Conservation (phyloP, 2,329 filamentous ascomycete species). For the Pestalotiopsis sp. region DNA sequence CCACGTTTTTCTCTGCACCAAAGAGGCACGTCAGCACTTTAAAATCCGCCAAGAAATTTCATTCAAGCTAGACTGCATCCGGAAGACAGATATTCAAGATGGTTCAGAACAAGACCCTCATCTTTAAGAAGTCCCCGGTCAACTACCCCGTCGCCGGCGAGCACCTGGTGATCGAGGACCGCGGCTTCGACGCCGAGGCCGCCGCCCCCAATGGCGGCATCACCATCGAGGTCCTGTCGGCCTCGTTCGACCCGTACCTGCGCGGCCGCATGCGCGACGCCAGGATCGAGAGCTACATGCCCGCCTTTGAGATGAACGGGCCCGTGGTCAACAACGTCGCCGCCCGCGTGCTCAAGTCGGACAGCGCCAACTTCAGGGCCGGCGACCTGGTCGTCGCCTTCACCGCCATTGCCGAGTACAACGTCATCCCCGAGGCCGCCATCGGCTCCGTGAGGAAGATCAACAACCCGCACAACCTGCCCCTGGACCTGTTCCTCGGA, state of each 20-base stretch:
- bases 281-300: constrained; percentile 61
- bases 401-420: constrained; percentile 65
- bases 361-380: constrained; percentile 58
- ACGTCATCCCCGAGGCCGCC: constrained; percentile 46
- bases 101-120: constrained; percentile 67
- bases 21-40: constrained; percentile 1
- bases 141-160: constrained; percentile 68
- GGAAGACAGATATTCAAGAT: constrained; percentile 23
- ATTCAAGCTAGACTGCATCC: constrained; percentile 54
- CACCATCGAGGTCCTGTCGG: constrained; percentile 65
- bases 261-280: constrained; percentile 68
- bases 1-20: background rate
- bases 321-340: constrained; percentile 64
- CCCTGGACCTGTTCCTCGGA: constrained; percentile 65
- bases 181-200: constrained; percentile 62
- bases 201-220: constrained; percentile 61
- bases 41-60: constrained; percentile 32
- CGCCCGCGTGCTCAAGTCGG: constrained; percentile 67
- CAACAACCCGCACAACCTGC: constrained; percentile 66
- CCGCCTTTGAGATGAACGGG: constrained; percentile 59
- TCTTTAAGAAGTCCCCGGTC: constrained; percentile 66
- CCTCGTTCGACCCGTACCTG: constrained; percentile 75
- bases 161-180: constrained; percentile 63
- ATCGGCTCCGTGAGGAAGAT: constrained; percentile 50
- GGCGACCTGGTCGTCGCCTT: constrained; percentile 63